phyloP scores from a whole-genome alignment of 352 stramenopile species.

The Globisporangium lucens region DNA sequence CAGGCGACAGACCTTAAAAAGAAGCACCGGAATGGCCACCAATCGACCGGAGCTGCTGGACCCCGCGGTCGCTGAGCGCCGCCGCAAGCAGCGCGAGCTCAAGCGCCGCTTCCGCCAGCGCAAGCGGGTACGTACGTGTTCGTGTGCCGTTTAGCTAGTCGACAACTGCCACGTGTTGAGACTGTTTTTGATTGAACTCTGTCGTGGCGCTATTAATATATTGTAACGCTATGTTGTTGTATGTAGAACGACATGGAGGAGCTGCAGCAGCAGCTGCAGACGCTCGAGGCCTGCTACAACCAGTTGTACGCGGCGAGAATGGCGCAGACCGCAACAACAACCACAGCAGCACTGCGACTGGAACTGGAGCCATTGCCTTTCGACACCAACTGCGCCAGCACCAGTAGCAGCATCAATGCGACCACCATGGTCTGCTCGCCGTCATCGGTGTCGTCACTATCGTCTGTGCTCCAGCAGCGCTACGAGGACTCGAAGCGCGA shows the following conservation, averaged over 20 bases:
- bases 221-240: not conserved
- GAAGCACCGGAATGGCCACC: not conserved
- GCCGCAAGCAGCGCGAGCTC: constrained; percentile 16
- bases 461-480: constrained; percentile 1
- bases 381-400: not conserved
- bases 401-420: no score
- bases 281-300: constrained; percentile 10
- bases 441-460: not conserved
- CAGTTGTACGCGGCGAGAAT: constrained; percentile 6
- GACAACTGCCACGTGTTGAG: no score
- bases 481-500: constrained; percentile 9
- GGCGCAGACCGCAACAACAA: not conserved
- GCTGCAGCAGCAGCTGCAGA: constrained; percentile 8
- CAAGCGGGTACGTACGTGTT: constrained; percentile 8
- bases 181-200: no score
- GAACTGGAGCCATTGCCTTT: not conserved
- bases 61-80: constrained; percentile 9
- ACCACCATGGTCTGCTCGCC: not conserved
- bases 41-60: not conserved
- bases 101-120: constrained; percentile 17
- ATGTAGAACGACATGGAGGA: constrained; percentile 6
- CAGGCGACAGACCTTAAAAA: no score
- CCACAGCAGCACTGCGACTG: not conserved
- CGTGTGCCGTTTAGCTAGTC: not conserved
- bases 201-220: not conserved